Conservation (phyloP, 116 monocot genomes). For the Cymodocea nodosa region DNA sequence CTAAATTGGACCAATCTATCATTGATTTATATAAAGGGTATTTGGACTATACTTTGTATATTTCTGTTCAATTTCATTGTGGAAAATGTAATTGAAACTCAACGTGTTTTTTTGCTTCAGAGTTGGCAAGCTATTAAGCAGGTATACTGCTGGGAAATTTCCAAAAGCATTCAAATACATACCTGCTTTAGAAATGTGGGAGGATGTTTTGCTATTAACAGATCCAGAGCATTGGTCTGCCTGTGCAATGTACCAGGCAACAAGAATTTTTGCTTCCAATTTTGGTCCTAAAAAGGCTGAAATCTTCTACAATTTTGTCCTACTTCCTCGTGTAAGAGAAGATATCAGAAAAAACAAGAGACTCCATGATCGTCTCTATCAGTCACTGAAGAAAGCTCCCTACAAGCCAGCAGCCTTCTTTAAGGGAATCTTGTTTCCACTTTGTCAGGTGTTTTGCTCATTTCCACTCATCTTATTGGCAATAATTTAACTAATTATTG, state of each 20-base stretch:
- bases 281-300: constrained; percentile 47
- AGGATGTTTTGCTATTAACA: constrained; percentile 76
- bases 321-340: constrained; percentile 77
- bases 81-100: too few relatives aligned
- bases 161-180: constrained; percentile 90
- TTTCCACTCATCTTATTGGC: neutral
- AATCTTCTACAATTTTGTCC: constrained; percentile 65
- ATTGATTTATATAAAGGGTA: constrained; percentile 91
- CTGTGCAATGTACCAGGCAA: constrained; percentile 91
- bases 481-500: too few relatives aligned
- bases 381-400: constrained; percentile 75
- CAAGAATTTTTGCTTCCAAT: constrained; percentile 87
- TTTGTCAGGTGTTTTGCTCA: constrained; percentile 56
- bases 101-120: constrained; percentile 17
- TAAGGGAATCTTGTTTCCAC: constrained; percentile 86
- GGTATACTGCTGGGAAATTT: constrained; percentile 85
- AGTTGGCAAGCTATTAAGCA: constrained; percentile 67
- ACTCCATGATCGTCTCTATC: constrained; percentile 91
- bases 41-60: neutral
- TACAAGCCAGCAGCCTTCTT: constrained; percentile 94
- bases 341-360: constrained; percentile 86
- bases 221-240: constrained; percentile 93
- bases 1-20: constrained; percentile 51
- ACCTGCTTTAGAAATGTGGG: constrained; percentile 61
- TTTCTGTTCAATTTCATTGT: neutral